Base-by-base conservation (phyloP, 106 monocot species). In the Dendrobium nobile region DNA sequence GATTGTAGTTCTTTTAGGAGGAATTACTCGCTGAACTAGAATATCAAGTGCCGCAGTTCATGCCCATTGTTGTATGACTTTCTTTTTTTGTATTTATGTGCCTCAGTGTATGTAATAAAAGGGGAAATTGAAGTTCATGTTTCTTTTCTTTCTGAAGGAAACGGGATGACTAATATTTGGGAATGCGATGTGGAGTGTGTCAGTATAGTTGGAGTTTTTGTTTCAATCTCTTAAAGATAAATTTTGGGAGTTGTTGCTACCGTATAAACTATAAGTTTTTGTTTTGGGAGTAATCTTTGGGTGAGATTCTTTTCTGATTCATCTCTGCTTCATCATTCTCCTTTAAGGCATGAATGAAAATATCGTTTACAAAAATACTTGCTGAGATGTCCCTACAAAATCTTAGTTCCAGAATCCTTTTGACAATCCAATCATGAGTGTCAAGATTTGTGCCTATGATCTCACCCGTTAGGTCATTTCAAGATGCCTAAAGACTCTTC, bases 1-100 rank as follows among this genome's bases (percentile, higher is more conserved):
- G 68, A 10, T 31, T 68, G 26, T 13, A 31, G 8, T 26, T 68
- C 31, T 68, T 31, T 68, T 31, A 9, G 2, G 61, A 22, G 61
- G n/a, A 61, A 61, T 61, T 22, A 61, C 51, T 51, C n/a, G 61
- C n/a, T n/a, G 61, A 61, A 61, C 61, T 68, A 31, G 68, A 68
- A 31, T 68, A 31, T 11, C 4, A 68, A 31, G 10, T 2, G 26
- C 31, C 8, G 31, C 4, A 61, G 61, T 61, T 22, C n/a, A 22
- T 61, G 68, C 68, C 28, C 33, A 37, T 9, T 31, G 31, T 31
- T 70, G 33, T 70, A 51, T 51, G 51, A 2, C n/a, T 1, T 20
- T n/a, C n/a, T 8, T 68, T 37, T 31, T 31, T 33, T 7, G 70
- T 31, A 70, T 15, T 70, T 70, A 31, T 20, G 70, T 3, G 70